A percentile compares a stretch with the other conserved stretches of the same genome.
These are phyloP conservation scores for sweet orange (Citrus sinensis) DNA, from an alignment of 345 rosid species.

Conservation along the genomic window DNA sequence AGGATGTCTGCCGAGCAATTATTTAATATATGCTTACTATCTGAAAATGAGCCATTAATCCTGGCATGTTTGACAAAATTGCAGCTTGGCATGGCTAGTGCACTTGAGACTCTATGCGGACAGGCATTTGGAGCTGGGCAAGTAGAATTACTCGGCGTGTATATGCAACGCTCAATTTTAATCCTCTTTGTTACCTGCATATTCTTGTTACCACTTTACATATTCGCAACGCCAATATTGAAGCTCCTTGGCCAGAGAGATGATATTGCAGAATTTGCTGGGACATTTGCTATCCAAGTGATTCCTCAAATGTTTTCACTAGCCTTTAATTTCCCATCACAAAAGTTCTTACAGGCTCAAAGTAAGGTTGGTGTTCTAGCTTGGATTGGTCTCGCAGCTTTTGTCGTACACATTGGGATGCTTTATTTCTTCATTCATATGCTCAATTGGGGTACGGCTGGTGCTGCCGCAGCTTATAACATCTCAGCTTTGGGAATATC, in stretches of 20 bases:
- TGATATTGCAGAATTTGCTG: constrained; percentile 70
- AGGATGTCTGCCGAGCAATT: background rate
- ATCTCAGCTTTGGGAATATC: constrained; percentile 74
- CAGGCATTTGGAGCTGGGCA: constrained; percentile 98
- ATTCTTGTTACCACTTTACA: constrained; percentile 61
- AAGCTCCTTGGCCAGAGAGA: constrained; percentile 65
- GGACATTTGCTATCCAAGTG: constrained; percentile 60
- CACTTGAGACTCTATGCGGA: constrained; percentile 87
- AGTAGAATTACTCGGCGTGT: constrained; percentile 68
- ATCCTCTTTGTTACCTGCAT: constrained; percentile 66
- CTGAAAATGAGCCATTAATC: background rate
- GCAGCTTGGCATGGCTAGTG: constrained; percentile 99
- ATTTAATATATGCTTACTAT: background rate
- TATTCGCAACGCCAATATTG: constrained; percentile 73
- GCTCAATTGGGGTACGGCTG: constrained; percentile 70
- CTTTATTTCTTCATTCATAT: constrained; percentile 54
- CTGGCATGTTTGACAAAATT: background rate
- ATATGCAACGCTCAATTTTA: constrained; percentile 90
- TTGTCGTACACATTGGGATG: constrained; percentile 43
- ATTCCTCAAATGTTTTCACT: constrained; percentile 93
- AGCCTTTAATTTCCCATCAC: constrained; percentile 79
- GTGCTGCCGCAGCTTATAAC: constrained; percentile 81
- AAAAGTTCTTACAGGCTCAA: constrained; percentile 84
- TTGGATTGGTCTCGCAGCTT: constrained; percentile 72
- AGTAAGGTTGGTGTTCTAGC: constrained; percentile 79